Evolutionary conservation across 139 green algal genomes (phyloP), one percentile per base, ranked within the genome.

Genomic region (Micractinium conductrix): DNA sequence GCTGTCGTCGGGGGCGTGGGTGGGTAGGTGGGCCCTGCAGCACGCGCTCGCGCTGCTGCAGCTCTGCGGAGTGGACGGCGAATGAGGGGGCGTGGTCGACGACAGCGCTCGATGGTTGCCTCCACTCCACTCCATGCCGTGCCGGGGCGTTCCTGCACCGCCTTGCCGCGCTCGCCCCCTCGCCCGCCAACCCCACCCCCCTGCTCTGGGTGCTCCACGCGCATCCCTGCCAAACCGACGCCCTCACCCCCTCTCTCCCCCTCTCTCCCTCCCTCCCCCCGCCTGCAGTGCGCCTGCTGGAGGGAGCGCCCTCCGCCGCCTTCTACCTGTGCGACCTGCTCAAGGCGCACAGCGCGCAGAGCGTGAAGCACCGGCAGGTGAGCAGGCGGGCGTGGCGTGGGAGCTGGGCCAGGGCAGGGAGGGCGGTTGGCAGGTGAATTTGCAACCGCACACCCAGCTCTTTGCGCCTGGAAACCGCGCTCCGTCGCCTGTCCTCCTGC

Each of bases 281-380:
- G 10, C 45, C n/a, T 70, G 70, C 80, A 83, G 80, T 85, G 37
- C 26, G 35, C 16, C 69, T 85, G 50, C 22, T 78, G 38, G 53
- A 73, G 53, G 40, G 53, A 26, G 35, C 60, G 33, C 74, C 74
- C 45, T 45, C 62, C 21, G 58, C 58, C 37, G 73, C 83, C 37
- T 87, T 78, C 48, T 83, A 67, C 44, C 53, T 78, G 12, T 78
- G 63, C 33, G 83, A 87, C 45, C 55, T 87, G 74, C 65, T 95
- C 26, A 85, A 85, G 70, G 37, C 71, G 65, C 80, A 85, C 80
- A 72, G 48, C 48, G 69, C 70, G 50, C 80, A 96, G 55, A 72
- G 82, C 45, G 91, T 87, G 3, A 86, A 95, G 44, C 91, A 93
- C 26, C 62, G 74, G 40, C 84, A 91, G 50, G 89, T 97, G 21